Evolutionary conservation across 1,139 yeast species (phyloP), one percentile per base, ranked within the genome.

Genomic region (Candida sojae): DNA sequence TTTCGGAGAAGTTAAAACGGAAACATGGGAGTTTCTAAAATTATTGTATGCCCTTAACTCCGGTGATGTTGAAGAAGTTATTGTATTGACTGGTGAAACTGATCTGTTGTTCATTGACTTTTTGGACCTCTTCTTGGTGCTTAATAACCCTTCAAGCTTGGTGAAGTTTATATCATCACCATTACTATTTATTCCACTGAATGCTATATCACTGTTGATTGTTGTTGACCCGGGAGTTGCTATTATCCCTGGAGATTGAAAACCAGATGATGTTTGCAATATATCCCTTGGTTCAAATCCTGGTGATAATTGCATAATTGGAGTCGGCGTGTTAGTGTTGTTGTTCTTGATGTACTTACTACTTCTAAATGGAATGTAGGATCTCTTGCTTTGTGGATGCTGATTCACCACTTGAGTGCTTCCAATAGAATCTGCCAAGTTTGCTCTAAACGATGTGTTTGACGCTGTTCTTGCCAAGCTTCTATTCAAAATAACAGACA

Each of bases 391-490:
- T 10, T 66, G 54, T 9, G 58, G 50, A 1, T 63, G 51, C 5
- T 56, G 53, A 5, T 59, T 51, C 1, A 64, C 58, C 3, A 42
- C 33, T 21, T 42, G 44, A 8, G 34, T 34, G 12, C 44, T 34
- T 21, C 75, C 78, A 56, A 80, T 79, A 2, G 85, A 77, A 54
- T 84, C 89, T 0, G 86, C 91, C 57, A 88, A 71, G 31, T 88
- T 80, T 7, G 86, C 84, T 60, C 85, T 84, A 71, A 88, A 89
- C 2, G 95, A 86, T 1, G 88, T 73, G 44, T 83, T 84, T 1
- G 96, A 86, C 17, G 88, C 84, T 0, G 91, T 84, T 53, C 92
- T 70, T 1, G 90, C 90, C 62, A 88, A 74, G 52, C 91, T 86
- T 53, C 87, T 74, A 61, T 87, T 87, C 60, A 88, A 72, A 47